phyloP scores from a whole-genome alignment of 441 rosid species.

The Corymbia citriodora region DNA sequence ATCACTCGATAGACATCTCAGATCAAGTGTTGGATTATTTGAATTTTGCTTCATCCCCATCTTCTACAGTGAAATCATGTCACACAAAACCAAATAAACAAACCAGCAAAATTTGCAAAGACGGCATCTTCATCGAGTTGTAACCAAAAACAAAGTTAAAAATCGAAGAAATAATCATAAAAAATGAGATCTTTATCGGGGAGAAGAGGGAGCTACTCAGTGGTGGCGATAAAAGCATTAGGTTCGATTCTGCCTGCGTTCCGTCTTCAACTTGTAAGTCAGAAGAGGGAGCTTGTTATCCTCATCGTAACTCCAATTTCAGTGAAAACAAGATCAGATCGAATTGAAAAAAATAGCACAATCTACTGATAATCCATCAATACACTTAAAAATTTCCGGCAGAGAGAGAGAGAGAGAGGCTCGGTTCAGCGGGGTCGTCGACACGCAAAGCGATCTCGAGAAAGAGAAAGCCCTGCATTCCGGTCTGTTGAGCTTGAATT shows the following conservation, averaged over 20 bases:
- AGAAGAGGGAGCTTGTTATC: conserved; percentile 80
- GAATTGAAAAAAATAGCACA: neutral
- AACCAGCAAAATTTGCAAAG: neutral
- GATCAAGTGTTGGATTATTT: conserved; percentile 87
- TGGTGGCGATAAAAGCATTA: conserved; percentile 37
- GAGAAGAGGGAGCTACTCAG: conserved; percentile 42
- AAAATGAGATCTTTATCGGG: neutral
- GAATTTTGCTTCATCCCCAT: conserved; percentile 46
- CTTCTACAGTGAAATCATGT: neutral
- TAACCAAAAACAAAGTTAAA: neutral
- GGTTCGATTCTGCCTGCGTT: conserved; percentile 93
- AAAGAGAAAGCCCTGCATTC: conserved; percentile 47
- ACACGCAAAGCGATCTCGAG: conserved; percentile 48
- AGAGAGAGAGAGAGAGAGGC: conserved; percentile 21
- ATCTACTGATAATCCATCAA: neutral
- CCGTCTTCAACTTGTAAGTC: conserved; percentile 46
- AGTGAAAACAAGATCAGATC: neutral
- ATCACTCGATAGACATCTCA: conserved; percentile 46
- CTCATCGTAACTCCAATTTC: conserved; percentile 39
- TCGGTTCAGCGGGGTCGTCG: conserved; percentile 90
- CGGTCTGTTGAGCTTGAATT: conserved; percentile 98
- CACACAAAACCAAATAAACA: neutral
- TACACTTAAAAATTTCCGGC: neutral
- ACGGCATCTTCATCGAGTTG: neutral
- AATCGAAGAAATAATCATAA: neutral